phyloP scores from a whole-genome alignment of 345 rosid genomes.

The Citrus australasica region DNA sequence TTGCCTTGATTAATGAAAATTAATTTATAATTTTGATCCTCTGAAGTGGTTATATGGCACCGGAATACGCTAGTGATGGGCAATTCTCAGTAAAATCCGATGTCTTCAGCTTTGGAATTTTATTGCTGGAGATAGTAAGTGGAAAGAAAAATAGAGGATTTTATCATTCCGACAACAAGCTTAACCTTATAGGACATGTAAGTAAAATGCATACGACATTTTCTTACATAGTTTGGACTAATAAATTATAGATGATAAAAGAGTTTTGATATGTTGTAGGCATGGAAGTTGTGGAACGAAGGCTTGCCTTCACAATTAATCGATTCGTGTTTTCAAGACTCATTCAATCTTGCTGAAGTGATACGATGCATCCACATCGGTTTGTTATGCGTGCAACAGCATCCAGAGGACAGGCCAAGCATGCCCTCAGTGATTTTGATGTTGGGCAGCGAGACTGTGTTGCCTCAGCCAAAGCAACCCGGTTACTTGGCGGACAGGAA shows the following conservation, averaged over 20 bases:
- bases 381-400: conserved; percentile 41
- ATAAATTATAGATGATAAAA: not conserved
- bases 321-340: not conserved
- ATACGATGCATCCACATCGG: conserved; percentile 38
- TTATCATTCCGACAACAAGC: conserved; percentile 19
- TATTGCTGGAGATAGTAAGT: conserved; percentile 33
- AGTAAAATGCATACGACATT: conserved; percentile 3
- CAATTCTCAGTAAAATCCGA: conserved; percentile 32
- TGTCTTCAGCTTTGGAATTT: conserved; percentile 41
- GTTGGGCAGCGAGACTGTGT: conserved; percentile 32
- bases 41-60: too few relatives aligned
- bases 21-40: too few relatives aligned
- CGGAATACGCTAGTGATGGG: too few relatives aligned
- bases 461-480: conserved; percentile 40
- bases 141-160: conserved; percentile 34
- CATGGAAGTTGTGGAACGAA: conserved; percentile 40
- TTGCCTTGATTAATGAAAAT: too few relatives aligned
- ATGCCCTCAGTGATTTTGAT: conserved; percentile 39
- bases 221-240: not conserved
- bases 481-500: conserved; percentile 27
- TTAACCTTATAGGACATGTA: conserved; percentile 27
- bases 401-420: conserved; percentile 38
- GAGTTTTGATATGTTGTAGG: conserved; percentile 16
- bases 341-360: conserved; percentile 14
- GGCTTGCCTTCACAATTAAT: conserved; percentile 26